Base-by-base conservation (phyloP, 1,284 basidiomycete genomes). In the Trametes sp. region DNA sequence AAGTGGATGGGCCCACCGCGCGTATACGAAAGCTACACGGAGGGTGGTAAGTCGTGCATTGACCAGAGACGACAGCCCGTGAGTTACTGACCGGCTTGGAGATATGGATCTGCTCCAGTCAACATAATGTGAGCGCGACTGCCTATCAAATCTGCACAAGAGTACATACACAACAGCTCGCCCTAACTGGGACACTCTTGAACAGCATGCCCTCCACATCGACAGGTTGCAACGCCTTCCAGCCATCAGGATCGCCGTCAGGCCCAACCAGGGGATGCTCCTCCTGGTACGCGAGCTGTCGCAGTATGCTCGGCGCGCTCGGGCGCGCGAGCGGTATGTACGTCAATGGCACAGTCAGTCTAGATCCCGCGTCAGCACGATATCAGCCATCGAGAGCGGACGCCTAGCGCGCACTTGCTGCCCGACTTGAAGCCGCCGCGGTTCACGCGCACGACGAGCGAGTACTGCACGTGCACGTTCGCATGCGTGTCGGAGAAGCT, bases 401-500 rank as follows among this genome's bases (percentile, higher is more conserved):
- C 28, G 29, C 33, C n/a, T 26, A 8, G 16, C 6, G 24, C 69
- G 53, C 57, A 75, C 74, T 67, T 72, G 67, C 65, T 67, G 51
- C 67, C 66, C 16, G 67, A 50, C 29, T 68, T 65, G 55, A 87
- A 67, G 19, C 78, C 72, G 0, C 81, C 79, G 26, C 83, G 78
- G 69, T 79, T 82, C 36, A 86, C 70, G 1, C 77, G 83, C 16
- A 83, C 80, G 3, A 79, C 67, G 13, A 86, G 65, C 57, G 76
- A 78, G 69, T 87, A 87, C 52, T 86, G 81, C 35, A 87, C 78
- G 54, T 81, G 81, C 9, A 77, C 80, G 5, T 79, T 76, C 53
- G 79, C 79, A 3, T 78, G 78, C 29, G 77, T 71, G 67, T 86
- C 82, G 0, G 79, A 77, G 62, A 85, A 82, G 48, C 75, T 80